Evolutionary conservation across 1,139 yeast species (phyloP), one percentile per base, ranked within the genome.

Genomic region (Magnusiomyces suaveolens): DNA sequence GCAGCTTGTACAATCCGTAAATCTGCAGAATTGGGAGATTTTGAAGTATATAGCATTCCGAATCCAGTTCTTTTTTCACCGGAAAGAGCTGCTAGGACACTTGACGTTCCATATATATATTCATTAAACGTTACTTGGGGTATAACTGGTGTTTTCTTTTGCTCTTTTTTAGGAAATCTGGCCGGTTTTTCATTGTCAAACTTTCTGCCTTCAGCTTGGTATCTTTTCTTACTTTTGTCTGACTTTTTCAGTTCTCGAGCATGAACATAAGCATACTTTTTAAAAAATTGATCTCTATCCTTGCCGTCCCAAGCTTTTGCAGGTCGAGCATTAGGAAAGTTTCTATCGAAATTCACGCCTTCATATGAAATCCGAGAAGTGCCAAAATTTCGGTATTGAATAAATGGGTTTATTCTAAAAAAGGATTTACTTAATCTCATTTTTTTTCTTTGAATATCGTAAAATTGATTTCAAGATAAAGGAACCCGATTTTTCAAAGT

Each of bases 91-190:
- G 95, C 84, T 33, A 77, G 63, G 1, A 89, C 92, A 0, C 95
- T 73, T 56, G 86, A 84, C 0, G 84, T 81, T 2, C 97, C 97
- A 64, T 78, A 87, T 1, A 88, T 69, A 62, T 82, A 83, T 63
- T 88, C 96, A 36, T 47, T 33, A 21, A 47, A 47, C n/a, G 50
- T 14, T 32, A 47, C 25, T 8, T 29, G 36, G 12, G 36, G 36
- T 12, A 29, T 29, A 8, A 12, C 12, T 29, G 36, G 12, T 6
- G 12, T 29, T 29, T 12, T 29, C 12, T 12, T 6, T 29, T 12
- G 12, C 12, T 29, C 36, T 29, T 29, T 29, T 29, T 29, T 29
- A n/a, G n/a, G 36, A 6, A 8, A 29, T 29, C 36, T 8, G 6
- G 36, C 12, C 36, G 36, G 36, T 29, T 38, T 14, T 10, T 10